Percentiles rank a stretch among this genome's conserved stretches.
Conservation (phyloP, 176 grass and related monocot species). For the Ensete ventricosum region DNA sequence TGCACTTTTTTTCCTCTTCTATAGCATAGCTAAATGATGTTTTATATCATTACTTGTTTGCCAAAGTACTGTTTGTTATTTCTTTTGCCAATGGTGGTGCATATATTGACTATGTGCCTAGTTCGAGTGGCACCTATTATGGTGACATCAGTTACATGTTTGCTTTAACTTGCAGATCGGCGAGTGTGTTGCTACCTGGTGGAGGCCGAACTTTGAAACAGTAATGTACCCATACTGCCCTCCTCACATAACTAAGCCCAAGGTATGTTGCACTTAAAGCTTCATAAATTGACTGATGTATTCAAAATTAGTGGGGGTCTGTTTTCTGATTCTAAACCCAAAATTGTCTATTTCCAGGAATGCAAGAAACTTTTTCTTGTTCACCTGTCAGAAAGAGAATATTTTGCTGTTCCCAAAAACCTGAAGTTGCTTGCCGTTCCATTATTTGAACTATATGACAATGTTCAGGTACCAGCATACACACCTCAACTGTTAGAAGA, state of each 20-base stretch:
- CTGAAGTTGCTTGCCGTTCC: slow-evolving; percentile 96
- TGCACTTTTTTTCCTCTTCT: background rate
- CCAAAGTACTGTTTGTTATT: background rate
- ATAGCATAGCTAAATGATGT: background rate
- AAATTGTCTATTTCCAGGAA: slow-evolving; percentile 44
- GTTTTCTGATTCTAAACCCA: background rate
- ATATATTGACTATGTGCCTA: background rate
- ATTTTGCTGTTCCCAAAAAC: slow-evolving; percentile 97
- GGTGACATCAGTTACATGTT: background rate
- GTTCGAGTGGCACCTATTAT: background rate
- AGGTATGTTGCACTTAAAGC: slow-evolving; percentile 38
- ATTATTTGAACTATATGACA: slow-evolving; percentile 95
- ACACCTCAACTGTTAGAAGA: background rate
- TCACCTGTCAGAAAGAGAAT: slow-evolving; percentile 91
- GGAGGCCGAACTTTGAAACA: slow-evolving; percentile 98
- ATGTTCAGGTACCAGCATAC: slow-evolving; percentile 62
- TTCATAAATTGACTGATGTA: background rate
- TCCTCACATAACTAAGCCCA: slow-evolving; percentile 95
- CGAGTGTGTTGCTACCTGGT: slow-evolving; percentile 97
- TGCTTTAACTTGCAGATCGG: slow-evolving; percentile 49
- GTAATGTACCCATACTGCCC: slow-evolving; percentile 99
- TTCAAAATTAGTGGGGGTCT: background rate
- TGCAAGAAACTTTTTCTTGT: slow-evolving; percentile 99
- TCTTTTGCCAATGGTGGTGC: background rate
- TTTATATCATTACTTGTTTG: background rate